Conservation (phyloP, 2,329 filamentous ascomycete genomes). For the Dactylonectria estremocensis region DNA sequence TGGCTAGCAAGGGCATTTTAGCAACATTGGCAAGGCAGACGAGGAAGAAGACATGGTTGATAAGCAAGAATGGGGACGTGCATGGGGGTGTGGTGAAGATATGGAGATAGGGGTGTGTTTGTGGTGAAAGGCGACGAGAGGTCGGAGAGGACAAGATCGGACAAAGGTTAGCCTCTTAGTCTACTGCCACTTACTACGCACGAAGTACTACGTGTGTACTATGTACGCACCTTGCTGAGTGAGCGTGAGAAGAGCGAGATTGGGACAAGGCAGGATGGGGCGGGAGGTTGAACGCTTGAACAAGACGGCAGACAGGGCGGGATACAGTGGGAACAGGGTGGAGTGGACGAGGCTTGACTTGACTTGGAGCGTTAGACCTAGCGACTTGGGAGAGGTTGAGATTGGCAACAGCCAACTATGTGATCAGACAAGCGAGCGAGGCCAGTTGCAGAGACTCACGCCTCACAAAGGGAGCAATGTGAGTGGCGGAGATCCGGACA, state of each 20-base stretch:
- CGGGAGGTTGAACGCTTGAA: not conserved
- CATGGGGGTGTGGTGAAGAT: not conserved
- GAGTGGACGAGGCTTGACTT: not conserved
- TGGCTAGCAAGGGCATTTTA: constrained; percentile 25
- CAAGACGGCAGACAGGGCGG: not conserved
- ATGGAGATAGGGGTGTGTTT: constrained; percentile 8
- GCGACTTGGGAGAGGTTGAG: not conserved
- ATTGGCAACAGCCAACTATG: not conserved
- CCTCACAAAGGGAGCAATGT: not conserved
- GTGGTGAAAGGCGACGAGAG: not conserved
- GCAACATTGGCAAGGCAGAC: constrained; percentile 8
- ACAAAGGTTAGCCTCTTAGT: not conserved
- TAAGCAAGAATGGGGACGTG: constrained; percentile 6
- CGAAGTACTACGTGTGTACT: too few relatives aligned
- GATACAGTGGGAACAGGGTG: not conserved
- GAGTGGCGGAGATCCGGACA: constrained; percentile 8
- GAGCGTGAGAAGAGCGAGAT: not conserved
- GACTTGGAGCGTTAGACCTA: not conserved
- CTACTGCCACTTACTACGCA: not conserved
- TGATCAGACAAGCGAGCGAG: not conserved
- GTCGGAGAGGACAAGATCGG: not conserved
- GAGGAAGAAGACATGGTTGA: constrained; percentile 11
- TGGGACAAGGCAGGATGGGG: not conserved
- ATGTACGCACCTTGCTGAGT: not conserved
- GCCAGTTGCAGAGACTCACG: constrained; percentile 1